phyloP scores from a whole-genome alignment of 1,284 basidiomycete species.

The Pyrrhoderma noxium region DNA sequence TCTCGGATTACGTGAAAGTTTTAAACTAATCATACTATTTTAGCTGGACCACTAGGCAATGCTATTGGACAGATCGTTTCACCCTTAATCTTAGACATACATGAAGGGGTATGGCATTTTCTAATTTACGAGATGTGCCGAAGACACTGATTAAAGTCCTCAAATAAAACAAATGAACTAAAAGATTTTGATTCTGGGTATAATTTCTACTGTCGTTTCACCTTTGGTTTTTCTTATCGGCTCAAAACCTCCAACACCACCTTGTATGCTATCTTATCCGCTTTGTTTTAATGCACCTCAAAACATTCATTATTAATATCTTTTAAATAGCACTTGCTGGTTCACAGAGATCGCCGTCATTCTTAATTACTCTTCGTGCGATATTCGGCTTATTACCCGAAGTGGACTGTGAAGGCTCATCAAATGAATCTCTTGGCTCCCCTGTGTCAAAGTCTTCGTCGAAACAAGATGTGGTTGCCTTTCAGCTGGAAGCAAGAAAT shows the following conservation, averaged over 20 bases:
- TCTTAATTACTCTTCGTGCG: constrained; percentile 50
- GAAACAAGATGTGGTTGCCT: too few species aligned
- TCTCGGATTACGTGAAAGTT: neutral
- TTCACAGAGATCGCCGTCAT: constrained; percentile 51
- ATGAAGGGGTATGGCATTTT: constrained; percentile 49
- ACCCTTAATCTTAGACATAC: constrained; percentile 47
- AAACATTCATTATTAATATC: too few species aligned
- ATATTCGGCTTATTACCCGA: constrained; percentile 35
- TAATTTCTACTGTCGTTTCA: constrained; percentile 53
- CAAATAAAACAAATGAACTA: neutral
- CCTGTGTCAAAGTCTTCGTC: neutral
- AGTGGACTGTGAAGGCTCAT: neutral
- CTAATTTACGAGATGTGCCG: too few species aligned
- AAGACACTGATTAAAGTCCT: too few species aligned
- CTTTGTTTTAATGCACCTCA: too few species aligned
- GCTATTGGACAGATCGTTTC: constrained; percentile 66
- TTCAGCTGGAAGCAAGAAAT: too few species aligned
- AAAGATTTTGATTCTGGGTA: constrained; percentile 63
- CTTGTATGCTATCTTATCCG: constrained; percentile 64
- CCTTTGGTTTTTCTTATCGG: constrained; percentile 53
- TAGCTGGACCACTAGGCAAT: constrained; percentile 56
- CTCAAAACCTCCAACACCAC: constrained; percentile 60
- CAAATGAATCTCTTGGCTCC: neutral
- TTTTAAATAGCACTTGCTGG: constrained; percentile 18
- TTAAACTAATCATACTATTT: constrained; percentile 3